A percentile compares a stretch with the other conserved stretches of the same genome.
Conservation (phyloP, 106 monocot genomes). For the Phalaenopsis aphrodite region DNA sequence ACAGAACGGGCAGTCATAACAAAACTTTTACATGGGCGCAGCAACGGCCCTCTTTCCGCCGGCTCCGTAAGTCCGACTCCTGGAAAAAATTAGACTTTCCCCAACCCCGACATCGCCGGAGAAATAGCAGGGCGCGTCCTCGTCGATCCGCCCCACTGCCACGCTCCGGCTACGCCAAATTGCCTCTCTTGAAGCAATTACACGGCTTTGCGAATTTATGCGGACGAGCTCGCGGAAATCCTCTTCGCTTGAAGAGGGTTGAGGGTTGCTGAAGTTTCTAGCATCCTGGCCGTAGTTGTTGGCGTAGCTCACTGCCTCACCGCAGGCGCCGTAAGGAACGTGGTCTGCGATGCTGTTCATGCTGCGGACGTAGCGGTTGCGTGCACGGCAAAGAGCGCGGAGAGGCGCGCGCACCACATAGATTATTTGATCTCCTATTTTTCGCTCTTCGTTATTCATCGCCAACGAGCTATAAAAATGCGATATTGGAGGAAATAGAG, state of each 20-base stretch:
- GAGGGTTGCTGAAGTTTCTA: neutral
- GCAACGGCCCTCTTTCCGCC: neutral
- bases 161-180: conserved; percentile 49
- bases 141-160: conserved; percentile 58
- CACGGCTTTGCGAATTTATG: conserved; percentile 10
- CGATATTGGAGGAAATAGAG: too few relatives aligned
- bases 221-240: conserved; percentile 52
- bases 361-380: conserved; percentile 47
- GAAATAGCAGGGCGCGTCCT: conserved; percentile 49
- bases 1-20: too few relatives aligned
- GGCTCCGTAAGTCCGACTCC: conserved; percentile 15
- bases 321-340: neutral
- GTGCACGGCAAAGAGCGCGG: conserved; percentile 19
- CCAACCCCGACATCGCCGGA: conserved; percentile 20
- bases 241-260: conserved; percentile 12
- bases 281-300: too few relatives aligned
- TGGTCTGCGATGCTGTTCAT: conserved; percentile 24
- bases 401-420: conserved; percentile 26
- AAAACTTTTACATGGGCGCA: too few relatives aligned
- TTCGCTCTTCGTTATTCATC: too few relatives aligned
- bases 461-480: too few relatives aligned
- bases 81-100: conserved; percentile 9
- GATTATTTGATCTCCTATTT: too few relatives aligned
- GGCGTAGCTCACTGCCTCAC: too few relatives aligned
- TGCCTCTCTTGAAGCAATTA: neutral